Evolutionary conservation across 129 eudicot species (phyloP).

Genomic region (Arctium lappa): DNA sequence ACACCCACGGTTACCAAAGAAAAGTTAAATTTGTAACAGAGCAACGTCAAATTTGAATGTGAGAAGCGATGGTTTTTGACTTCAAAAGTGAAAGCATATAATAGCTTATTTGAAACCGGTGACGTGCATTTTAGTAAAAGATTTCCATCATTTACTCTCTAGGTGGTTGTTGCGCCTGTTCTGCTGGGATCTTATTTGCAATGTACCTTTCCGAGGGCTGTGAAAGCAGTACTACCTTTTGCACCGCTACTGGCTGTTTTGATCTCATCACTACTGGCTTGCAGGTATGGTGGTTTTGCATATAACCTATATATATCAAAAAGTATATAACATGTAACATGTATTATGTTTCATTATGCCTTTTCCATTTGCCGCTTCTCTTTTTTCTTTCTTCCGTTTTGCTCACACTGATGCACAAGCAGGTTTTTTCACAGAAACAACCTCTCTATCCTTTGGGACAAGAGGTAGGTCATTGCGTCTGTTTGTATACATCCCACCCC

Average conservation of each 20-base stretch:
- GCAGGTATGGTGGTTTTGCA: slow-evolving; percentile 43
- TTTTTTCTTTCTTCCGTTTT: no score
- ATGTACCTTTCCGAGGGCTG: slow-evolving; percentile 61
- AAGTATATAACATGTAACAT: neutral
- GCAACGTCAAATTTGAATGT: neutral
- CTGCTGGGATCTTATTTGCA: slow-evolving; percentile 73
- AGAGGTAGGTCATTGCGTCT: neutral
- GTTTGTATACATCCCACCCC: neutral
- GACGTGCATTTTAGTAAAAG: neutral
- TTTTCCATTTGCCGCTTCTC: neutral
- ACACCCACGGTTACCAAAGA: neutral
- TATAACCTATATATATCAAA: neutral
- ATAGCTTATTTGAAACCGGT: neutral
- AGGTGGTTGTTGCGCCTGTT: slow-evolving; percentile 92
- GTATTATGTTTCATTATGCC: neutral
- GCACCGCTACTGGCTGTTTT: slow-evolving; percentile 84
- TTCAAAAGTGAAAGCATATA: neutral
- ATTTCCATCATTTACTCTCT: slow-evolving; percentile 6
- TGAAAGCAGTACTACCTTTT: slow-evolving; percentile 53
- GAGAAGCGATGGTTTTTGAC: slow-evolving; percentile 2
- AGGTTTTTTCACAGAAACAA: no score
- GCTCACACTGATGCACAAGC: no score
- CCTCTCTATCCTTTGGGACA: neutral
- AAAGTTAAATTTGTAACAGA: slow-evolving; percentile 7
- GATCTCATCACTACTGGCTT: slow-evolving; percentile 59